These are phyloP conservation scores for Penicillium italicum DNA, from an alignment of 2,329 filamentous ascomycete genomes.

Conservation along the genomic window DNA sequence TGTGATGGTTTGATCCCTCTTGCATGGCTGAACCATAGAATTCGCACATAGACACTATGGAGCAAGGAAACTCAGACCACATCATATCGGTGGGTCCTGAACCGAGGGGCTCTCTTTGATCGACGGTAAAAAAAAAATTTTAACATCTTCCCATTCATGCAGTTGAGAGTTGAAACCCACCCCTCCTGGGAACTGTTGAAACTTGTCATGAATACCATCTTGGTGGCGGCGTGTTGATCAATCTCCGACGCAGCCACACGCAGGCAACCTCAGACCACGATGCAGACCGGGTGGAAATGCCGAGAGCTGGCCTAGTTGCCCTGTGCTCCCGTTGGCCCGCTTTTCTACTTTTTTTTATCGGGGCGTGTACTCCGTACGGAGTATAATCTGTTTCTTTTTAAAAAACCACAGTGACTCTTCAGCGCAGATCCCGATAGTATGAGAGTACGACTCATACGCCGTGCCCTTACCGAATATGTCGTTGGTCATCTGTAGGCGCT, in stretches of 20 bases:
- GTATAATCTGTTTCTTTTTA: not conserved
- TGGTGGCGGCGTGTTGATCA: conserved; percentile 13
- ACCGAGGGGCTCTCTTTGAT: conserved; percentile 12
- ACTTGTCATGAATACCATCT: conserved; percentile 5
- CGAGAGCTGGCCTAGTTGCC: conserved; percentile 18
- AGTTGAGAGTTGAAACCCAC: conserved; percentile 2
- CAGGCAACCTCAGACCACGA: conserved; percentile 15
- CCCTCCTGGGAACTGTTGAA: not conserved
- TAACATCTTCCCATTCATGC: conserved; percentile 11
- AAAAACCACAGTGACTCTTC: not conserved
- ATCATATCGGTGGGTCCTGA: conserved; percentile 9
- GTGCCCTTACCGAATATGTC: conserved; percentile 4
- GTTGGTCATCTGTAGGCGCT: conserved; percentile 13
- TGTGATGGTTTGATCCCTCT: not conserved
- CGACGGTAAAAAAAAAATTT: conserved; percentile 4
- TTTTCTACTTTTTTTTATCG: conserved; percentile 11
- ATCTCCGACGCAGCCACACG: conserved; percentile 17
- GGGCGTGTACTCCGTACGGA: not conserved
- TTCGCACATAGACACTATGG: conserved; percentile 2
- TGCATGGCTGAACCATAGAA: conserved; percentile 1
- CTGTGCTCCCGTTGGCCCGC: conserved; percentile 20
- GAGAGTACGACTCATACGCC: not conserved
- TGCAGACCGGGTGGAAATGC: conserved; percentile 25
- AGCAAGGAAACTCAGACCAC: conserved; percentile 14
- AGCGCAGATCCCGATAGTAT: not conserved